phyloP scores from a whole-genome alignment of 2,329 filamentous ascomycete species.

The Neopestalotiopsis clavispora region DNA sequence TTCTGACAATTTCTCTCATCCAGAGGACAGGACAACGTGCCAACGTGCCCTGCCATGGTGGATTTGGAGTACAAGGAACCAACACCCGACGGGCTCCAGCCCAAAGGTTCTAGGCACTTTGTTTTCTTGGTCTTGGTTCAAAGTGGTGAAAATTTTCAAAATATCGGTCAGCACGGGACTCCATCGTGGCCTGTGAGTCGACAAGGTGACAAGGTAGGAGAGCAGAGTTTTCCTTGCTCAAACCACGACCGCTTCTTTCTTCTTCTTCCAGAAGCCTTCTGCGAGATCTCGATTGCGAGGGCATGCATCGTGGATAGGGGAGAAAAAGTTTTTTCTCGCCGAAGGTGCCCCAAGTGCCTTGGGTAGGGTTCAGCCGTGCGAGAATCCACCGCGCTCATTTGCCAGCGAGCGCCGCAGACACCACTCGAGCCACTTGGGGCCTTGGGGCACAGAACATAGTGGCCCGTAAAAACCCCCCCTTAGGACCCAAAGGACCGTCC shows the following conservation, averaged over 20 bases:
- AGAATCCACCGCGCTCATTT: slow-evolving; percentile 7
- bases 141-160: not conserved
- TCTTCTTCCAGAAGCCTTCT: not conserved
- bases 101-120: not conserved
- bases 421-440: not conserved
- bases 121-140: not conserved
- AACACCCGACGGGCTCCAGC: not conserved
- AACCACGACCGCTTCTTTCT: not conserved
- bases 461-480: not conserved
- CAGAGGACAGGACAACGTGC: slow-evolving; percentile 11
- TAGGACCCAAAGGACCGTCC: not conserved
- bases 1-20: not conserved
- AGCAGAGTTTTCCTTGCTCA: not conserved
- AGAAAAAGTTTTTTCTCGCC: not conserved
- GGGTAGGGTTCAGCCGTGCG: slow-evolving; percentile 5
- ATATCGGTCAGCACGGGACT: slow-evolving; percentile 14
- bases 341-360: not conserved
- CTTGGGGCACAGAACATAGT: too few relatives aligned
- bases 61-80: slow-evolving; percentile 4
- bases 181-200: not conserved
- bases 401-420: not conserved
- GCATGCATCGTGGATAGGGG: not conserved
- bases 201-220: slow-evolving; percentile 1
- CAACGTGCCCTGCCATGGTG: not conserved
- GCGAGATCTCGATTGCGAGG: not conserved